These are phyloP conservation scores for Choiromyces venosus DNA, from an alignment of 495 filamentous ascomycete species.

Conservation along the genomic window DNA sequence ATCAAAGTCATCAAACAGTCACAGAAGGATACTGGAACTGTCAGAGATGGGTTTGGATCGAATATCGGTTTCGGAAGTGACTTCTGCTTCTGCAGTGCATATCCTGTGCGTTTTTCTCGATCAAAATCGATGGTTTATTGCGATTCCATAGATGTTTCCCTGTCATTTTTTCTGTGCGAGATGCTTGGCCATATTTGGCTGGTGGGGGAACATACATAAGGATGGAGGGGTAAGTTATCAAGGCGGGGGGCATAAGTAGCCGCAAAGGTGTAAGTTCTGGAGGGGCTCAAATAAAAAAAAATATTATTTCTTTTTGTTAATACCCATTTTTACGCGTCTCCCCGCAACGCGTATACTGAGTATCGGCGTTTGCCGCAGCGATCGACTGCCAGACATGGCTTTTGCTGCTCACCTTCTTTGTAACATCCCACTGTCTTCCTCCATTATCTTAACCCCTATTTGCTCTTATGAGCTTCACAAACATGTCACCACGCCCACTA, in stretches of 20 bases:
- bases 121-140: background rate
- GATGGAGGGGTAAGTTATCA: background rate
- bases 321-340: slow-evolving; percentile 21
- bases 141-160: background rate
- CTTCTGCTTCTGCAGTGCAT: background rate
- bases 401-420: background rate
- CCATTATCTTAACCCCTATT: background rate
- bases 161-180: background rate
- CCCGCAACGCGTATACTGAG: slow-evolving; percentile 10
- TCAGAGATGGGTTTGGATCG: background rate
- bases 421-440: background rate
- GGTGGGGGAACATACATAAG: background rate
- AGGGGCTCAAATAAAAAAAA: background rate
- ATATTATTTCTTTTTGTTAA: background rate
- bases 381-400: slow-evolving; percentile 18
- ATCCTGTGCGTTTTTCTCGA: background rate
- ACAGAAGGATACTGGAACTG: background rate
- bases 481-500: background rate
- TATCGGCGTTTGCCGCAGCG: slow-evolving; percentile 21
- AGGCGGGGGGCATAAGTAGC: background rate
- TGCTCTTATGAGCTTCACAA: background rate
- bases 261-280: background rate
- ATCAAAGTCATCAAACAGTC: background rate
- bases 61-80: background rate
- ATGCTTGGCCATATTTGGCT: too few species aligned